These are phyloP conservation scores for Diplosphaera chodatii DNA, from an alignment of 139 green algal species.

Conservation along the genomic window DNA sequence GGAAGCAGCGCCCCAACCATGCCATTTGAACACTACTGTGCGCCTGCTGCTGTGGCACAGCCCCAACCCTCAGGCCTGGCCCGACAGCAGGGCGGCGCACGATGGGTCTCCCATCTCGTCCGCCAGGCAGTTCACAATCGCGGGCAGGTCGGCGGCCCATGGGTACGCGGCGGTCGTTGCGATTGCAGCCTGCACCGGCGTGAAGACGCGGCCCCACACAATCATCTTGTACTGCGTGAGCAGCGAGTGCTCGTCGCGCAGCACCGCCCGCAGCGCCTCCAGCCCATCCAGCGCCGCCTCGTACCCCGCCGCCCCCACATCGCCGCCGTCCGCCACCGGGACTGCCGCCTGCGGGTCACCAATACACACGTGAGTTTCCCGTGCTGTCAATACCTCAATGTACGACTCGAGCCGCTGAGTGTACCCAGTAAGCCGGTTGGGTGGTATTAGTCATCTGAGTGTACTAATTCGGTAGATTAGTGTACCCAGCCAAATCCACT, in stretches of 20 bases:
- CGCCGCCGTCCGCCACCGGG: not conserved
- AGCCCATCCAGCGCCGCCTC: not conserved
- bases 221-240: conserved; percentile 2
- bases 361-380: too few species aligned
- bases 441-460: too few species aligned
- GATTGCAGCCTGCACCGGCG: not conserved
- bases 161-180: not conserved
- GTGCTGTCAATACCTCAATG: too few species aligned
- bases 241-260: not conserved
- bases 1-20: too few species aligned
- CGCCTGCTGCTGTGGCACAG: too few species aligned
- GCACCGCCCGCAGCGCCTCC: not conserved
- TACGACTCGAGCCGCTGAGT: too few species aligned
- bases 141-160: not conserved
- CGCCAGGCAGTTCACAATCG: not conserved
- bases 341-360: not conserved
- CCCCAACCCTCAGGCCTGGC: not conserved
- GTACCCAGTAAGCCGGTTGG: too few species aligned
- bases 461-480: too few species aligned
- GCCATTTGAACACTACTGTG: too few species aligned
- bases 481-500: too few species aligned
- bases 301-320: not conserved
- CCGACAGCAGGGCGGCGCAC: not conserved
- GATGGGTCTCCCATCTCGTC: not conserved
- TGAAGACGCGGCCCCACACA: not conserved